Percentiles rank a stretch among this genome's conserved stretches.
These are phyloP conservation scores for Warburgia ugandensis DNA, from an alignment of 164 flowering plant genomes.

Conservation along the genomic window DNA sequence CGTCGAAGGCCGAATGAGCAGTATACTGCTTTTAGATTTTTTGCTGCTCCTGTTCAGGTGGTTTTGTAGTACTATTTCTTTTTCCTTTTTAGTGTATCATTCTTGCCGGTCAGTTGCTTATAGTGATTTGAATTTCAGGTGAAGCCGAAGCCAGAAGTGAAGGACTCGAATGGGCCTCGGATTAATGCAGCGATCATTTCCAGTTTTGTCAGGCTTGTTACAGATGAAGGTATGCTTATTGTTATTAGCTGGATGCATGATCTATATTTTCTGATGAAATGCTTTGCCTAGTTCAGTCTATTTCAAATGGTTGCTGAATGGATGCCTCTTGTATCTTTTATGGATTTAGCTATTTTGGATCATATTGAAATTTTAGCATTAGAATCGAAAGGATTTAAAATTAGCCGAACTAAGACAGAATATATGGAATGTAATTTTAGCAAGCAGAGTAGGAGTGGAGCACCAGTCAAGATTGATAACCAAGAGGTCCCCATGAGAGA, in stretches of 20 bases:
- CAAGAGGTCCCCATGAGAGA: no score
- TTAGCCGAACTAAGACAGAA: no score
- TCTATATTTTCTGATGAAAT: not conserved
- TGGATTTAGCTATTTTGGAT: no score
- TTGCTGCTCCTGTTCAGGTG: conserved; percentile 64
- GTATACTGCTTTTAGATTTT: conserved; percentile 30
- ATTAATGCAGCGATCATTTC: conserved; percentile 49
- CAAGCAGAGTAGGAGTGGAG: no score
- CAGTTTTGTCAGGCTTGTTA: conserved; percentile 47
- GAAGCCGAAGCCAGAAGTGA: conserved; percentile 35
- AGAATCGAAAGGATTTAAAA: no score
- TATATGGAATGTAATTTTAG: no score
- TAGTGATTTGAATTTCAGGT: conserved; percentile 19
- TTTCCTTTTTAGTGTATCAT: not conserved
- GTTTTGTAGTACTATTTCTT: conserved; percentile 1
- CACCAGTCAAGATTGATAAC: no score
- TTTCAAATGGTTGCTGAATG: no score
- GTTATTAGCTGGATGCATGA: no score
- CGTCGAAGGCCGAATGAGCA: conserved; percentile 14
- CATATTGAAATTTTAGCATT: no score
- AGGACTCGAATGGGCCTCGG: conserved; percentile 27
- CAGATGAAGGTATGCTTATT: conserved; percentile 44
- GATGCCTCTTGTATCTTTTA: no score
- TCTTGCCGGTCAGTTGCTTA: not conserved
- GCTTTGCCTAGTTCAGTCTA: not conserved